Conservation (phyloP, 176 grass and related monocot genomes). For the Hsuehochloa calcarea region DNA sequence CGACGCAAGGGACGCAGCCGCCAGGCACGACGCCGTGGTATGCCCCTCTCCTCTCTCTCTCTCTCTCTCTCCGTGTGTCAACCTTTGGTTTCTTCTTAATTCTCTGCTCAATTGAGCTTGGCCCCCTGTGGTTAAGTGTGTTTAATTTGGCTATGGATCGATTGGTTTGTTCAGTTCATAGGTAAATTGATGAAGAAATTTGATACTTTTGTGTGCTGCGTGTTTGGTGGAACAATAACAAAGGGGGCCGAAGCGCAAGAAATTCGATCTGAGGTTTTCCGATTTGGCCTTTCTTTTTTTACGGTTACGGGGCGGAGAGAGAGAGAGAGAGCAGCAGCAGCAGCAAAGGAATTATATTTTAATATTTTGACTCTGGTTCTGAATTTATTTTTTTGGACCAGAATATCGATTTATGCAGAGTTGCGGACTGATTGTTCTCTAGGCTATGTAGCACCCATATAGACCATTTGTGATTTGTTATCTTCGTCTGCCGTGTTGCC, state of each 20-base stretch:
- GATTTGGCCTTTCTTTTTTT: neutral
- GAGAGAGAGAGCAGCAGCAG: no score
- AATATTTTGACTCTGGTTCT: neutral
- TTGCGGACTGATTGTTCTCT: neutral
- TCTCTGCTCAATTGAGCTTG: neutral
- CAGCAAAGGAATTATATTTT: neutral
- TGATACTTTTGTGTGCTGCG: neutral
- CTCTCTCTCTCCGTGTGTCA: neutral
- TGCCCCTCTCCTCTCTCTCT: neutral
- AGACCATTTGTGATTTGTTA: neutral
- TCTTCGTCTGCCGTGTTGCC: neutral
- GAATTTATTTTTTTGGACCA: neutral
- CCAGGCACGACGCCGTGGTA: slow-evolving; percentile 37
- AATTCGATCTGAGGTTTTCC: neutral
- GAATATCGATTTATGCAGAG: neutral
- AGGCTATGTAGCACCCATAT: neutral
- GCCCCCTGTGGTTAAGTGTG: neutral
- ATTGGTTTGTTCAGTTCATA: neutral
- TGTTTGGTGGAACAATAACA: neutral
- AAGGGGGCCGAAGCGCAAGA: no score
- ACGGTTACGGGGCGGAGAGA: no score
- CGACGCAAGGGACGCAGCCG: slow-evolving; percentile 36
- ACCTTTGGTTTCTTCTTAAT: neutral
- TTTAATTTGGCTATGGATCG: neutral
- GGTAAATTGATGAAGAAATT: neutral